These are phyloP conservation scores for Byssochlamys sp. DNA, from an alignment of 2,329 filamentous ascomycete genomes.

Conservation along the genomic window DNA sequence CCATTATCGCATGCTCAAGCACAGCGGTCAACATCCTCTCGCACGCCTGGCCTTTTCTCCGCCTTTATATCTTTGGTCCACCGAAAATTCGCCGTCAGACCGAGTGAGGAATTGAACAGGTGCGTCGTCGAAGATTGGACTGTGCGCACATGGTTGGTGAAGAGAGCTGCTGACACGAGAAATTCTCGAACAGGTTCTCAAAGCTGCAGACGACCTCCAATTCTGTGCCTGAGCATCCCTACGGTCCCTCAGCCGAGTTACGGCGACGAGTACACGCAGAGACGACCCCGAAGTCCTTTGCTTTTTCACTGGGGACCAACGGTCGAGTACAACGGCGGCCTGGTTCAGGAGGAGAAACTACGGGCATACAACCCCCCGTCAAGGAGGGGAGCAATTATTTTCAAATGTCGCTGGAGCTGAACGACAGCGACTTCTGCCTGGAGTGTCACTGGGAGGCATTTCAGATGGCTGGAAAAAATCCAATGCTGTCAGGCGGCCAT, in stretches of 20 bases:
- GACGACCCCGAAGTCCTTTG: constrained; percentile 2
- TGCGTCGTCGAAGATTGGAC: not conserved
- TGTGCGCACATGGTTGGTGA: not conserved
- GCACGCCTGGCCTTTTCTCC: not conserved
- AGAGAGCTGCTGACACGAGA: not conserved
- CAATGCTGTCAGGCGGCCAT: constrained; percentile 14
- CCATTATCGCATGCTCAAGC: not conserved
- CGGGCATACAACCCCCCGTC: not conserved
- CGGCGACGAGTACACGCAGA: not conserved
- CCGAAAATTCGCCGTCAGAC: not conserved
- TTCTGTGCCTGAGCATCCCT: not conserved
- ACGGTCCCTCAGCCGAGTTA: not conserved
- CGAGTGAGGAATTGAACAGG: not conserved
- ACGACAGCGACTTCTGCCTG: constrained; percentile 28
- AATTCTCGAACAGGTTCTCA: not conserved
- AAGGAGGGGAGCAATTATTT: not conserved
- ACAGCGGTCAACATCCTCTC: not conserved
- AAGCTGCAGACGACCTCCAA: not conserved
- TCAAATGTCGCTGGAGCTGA: constrained; percentile 22
- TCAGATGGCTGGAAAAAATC: constrained; percentile 23
- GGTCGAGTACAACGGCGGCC: not conserved
- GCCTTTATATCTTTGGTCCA: not conserved
- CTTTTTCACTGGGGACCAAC: not conserved
- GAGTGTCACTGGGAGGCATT: constrained; percentile 35
- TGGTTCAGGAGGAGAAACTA: not conserved